Evolutionary conservation across 2,329 filamentous ascomycete species (phyloP).

Genomic region (Aspergillus vadensis): DNA sequence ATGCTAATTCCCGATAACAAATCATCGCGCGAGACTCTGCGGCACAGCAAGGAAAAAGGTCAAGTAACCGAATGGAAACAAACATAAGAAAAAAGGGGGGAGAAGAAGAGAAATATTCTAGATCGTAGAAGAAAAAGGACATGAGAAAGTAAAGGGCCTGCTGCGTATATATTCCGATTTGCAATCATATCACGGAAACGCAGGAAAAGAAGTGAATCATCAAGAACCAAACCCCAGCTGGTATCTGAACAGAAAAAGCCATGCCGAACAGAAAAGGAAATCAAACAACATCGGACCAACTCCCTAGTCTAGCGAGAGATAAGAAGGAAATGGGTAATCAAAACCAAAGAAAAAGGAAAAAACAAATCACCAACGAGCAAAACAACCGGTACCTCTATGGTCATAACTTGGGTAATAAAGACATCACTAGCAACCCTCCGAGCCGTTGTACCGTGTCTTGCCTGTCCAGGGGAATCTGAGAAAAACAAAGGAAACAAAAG

Average conservation of each 20-base stretch:
- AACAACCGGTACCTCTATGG: slow-evolving; percentile 44
- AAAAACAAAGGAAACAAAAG: slow-evolving; percentile 19
- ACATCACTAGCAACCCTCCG: slow-evolving; percentile 24
- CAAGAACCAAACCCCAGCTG: slow-evolving; percentile 25
- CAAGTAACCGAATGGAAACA: slow-evolving; percentile 1
- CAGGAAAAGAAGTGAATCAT: slow-evolving; percentile 16
- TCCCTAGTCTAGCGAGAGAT: slow-evolving; percentile 43
- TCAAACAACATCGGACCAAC: slow-evolving; percentile 30
- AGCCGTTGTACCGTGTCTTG: slow-evolving; percentile 24
- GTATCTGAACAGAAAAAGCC: slow-evolving; percentile 23
- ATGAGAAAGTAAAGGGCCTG: slow-evolving; percentile 17
- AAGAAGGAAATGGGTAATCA: slow-evolving; percentile 22
- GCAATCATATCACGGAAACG: slow-evolving; percentile 17
- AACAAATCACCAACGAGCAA: slow-evolving; percentile 29
- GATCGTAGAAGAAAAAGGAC: neutral
- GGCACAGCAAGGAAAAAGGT: neutral
- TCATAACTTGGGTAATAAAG: slow-evolving; percentile 34
- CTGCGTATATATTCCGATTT: slow-evolving; percentile 15
- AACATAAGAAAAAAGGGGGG: slow-evolving; percentile 5
- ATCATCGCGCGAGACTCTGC: neutral
- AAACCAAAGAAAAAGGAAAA: neutral
- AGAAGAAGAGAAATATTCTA: slow-evolving; percentile 10
- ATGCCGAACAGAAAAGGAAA: slow-evolving; percentile 20
- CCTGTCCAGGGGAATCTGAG: slow-evolving; percentile 21
- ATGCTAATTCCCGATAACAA: neutral